Base-by-base conservation (phyloP, 2,329 filamentous ascomycete species). In the Clonostachys byssicola region DNA sequence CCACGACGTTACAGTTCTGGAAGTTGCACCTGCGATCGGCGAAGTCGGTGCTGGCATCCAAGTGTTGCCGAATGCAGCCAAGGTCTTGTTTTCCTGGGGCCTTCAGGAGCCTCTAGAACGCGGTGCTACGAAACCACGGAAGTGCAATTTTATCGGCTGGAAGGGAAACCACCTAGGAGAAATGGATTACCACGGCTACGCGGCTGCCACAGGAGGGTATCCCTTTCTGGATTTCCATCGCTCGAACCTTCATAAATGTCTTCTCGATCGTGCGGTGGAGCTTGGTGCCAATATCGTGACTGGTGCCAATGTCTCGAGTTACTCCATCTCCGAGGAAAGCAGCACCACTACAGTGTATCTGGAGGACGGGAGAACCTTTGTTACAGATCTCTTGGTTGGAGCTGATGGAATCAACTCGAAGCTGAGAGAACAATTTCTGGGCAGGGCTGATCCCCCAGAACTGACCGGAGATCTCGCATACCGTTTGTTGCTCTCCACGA, bases 401-500 rank as follows among this genome's bases (percentile, higher is more conserved):
- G 67, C 73, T 6, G 74, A 77, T 53, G 75, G 74, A 2, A 64
- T 58, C 44, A 49, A 50, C 45, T 58, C 56, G 5, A 54, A 45
- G 17, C 42, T 55, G 45, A 69, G 75, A 5, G 67, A 73, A 46
- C 58, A 64, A 7, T 61, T 81, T n/a, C 55, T 78, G 7, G 68
- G 68, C 4, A 59, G 60, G 12, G 55, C 62, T 0, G 67, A 74
- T 51, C 70, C 72, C 0, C 74, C 77, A 2, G 58, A 69, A 13
- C 66, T 71, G 43, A 81, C 78, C 0, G 78, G 78, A 1, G 77
- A 82, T 55, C 58, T 81, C 33, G 77, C 78, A 3, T 82, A 80
- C 57, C 72, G 78, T 6, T 66, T 81, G 42, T 60, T 78, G 7
- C 59, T 81, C 12, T 66, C 68, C 5, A 68, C 70, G 4, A 63